Evolutionary conservation across 345 rosid genomes (phyloP).

Genomic region (Trapa bicornis): DNA sequence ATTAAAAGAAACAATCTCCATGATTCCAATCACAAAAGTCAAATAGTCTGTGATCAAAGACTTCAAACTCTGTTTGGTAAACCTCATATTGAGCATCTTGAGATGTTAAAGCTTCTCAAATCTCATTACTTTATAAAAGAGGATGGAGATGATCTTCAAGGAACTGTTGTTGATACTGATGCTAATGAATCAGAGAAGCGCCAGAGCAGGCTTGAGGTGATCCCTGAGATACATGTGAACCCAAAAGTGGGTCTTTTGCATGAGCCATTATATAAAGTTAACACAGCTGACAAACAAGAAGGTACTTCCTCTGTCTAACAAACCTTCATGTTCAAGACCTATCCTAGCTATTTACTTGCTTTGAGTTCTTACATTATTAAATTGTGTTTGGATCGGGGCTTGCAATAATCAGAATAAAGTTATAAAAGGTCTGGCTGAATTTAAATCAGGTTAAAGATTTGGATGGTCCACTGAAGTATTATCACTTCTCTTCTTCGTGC

Average conservation of each 20-base stretch:
- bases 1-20: conserved; percentile 84
- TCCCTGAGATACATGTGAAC: conserved; percentile 89
- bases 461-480: background rate
- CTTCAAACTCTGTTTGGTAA: conserved; percentile 84
- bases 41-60: conserved; percentile 83
- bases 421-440: background rate
- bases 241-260: conserved; percentile 95
- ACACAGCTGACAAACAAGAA: conserved; percentile 52
- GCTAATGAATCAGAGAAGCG: conserved; percentile 72
- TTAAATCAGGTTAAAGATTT: background rate
- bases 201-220: conserved; percentile 78
- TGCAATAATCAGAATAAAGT: background rate
- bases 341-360: background rate
- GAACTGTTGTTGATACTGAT: conserved; percentile 54
- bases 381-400: background rate
- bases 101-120: conserved; percentile 94
- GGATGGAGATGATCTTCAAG: conserved; percentile 60
- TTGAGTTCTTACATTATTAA: background rate
- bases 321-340: background rate
- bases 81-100: conserved; percentile 92
- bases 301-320: conserved; percentile 25
- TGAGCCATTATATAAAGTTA: conserved; percentile 75
- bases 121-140: conserved; percentile 76
- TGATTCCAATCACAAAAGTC: conserved; percentile 89
- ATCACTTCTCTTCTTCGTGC: background rate